Evolutionary conservation across 2,329 filamentous ascomycete genomes (phyloP), one percentile per base, ranked within the genome.

Genomic region (Cryoendolithus antarcticus): DNA sequence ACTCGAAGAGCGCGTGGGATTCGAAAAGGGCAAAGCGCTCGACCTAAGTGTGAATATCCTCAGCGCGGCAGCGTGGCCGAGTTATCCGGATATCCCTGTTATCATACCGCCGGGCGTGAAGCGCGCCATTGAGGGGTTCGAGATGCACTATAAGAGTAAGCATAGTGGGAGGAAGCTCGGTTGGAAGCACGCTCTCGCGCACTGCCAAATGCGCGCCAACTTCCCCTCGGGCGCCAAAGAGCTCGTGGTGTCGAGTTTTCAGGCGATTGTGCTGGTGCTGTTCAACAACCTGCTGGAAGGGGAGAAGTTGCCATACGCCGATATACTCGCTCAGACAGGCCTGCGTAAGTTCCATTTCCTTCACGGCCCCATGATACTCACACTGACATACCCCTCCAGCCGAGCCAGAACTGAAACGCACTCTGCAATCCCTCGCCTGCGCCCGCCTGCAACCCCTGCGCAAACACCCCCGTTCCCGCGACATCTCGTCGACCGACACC

Each of bases 111-210:
- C 73, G 4, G 75, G 82, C 30, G 80, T 96, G 34, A 73, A 81
- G 15, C 69, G 69, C n/a, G 79, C 88, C 40, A 78, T 93, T 42
- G 74, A 81, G 47, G 76, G 78, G 34, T 98, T 94, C 54, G 86
- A 94, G 53, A 57, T 67, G 10, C 86, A 89, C 58, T 98, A 98
- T 67, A 80, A 84, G 59, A 72, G 67, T 55, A 96, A 95, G 62
- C 88, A 98, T 57, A 86, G 79, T 1, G 89, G 89, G 7, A 76
- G 89, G 30, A 80, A 82, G 40, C 69, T 98, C 30, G 79, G 79
- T 2, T 98, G 91, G 86, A 94, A 93, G 59, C 86, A 95, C 59
- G 76, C 81, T 9, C 72, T 98, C n/a, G 85, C 85, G 3, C 86
- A 96, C 58, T 94, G 86, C 56, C 77, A 89, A 47, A 67, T 98